phyloP scores from a whole-genome alignment of 768 basidiomycete species.

The Clathrus columnatus region DNA sequence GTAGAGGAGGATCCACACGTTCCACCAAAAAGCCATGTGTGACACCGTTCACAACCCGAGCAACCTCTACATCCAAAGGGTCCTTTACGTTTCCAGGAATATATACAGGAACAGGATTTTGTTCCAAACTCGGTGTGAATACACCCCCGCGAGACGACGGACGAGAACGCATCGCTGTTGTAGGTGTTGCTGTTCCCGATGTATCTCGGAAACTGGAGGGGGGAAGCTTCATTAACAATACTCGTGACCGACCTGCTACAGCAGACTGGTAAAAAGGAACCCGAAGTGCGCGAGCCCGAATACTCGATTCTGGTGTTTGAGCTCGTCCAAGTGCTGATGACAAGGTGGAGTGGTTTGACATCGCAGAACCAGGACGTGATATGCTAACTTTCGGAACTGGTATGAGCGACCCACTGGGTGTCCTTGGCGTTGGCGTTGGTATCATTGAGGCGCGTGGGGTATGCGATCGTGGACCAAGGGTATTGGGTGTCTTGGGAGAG shows the following conservation, averaged over 20 bases:
- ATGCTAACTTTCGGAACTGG: slow-evolving; percentile 67
- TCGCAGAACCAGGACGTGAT: slow-evolving; percentile 61
- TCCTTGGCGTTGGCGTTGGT: slow-evolving; percentile 34
- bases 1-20: slow-evolving; percentile 72
- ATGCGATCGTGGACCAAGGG: slow-evolving; percentile 21
- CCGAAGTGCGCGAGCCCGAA: slow-evolving; percentile 53
- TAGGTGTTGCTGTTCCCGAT: slow-evolving; percentile 40
- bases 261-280: slow-evolving; percentile 40
- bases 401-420: slow-evolving; percentile 74
- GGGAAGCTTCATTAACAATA: slow-evolving; percentile 8
- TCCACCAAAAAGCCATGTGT: slow-evolving; percentile 71
- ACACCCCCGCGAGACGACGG: slow-evolving; percentile 41
- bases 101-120: slow-evolving; percentile 52
- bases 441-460: slow-evolving; percentile 32
- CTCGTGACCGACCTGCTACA: slow-evolving; percentile 6
- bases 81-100: slow-evolving; percentile 58
- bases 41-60: slow-evolving; percentile 62
- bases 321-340: slow-evolving; percentile 35
- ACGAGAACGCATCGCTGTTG: slow-evolving; percentile 9
- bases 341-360: slow-evolving; percentile 56
- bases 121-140: slow-evolving; percentile 50
- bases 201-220: slow-evolving; percentile 18
- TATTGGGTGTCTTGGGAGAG: slow-evolving; percentile 12
- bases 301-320: slow-evolving; percentile 60
- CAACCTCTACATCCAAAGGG: slow-evolving; percentile 77